phyloP scores from a whole-genome alignment of 768 basidiomycete genomes.

The Boletales sp. region DNA sequence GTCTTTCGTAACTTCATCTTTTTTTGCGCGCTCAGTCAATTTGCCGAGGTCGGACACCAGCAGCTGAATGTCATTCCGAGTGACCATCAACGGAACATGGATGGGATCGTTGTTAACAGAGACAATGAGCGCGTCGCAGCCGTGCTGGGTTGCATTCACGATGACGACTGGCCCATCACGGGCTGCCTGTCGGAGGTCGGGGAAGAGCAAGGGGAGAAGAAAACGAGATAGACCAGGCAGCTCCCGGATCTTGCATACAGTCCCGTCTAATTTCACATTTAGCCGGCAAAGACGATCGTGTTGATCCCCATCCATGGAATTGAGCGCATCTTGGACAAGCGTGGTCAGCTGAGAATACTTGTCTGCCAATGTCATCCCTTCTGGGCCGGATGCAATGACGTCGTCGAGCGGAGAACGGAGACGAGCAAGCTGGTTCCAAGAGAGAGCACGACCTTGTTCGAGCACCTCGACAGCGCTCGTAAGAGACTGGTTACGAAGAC shows the following conservation, averaged over 20 bases:
- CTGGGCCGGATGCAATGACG: neutral
- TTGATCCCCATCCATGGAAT: neutral
- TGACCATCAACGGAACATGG: slow-evolving; percentile 1
- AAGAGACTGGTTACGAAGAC: slow-evolving; percentile 7
- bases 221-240: neutral
- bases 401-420: slow-evolving; percentile 1
- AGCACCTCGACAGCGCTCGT: slow-evolving; percentile 4
- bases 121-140: neutral
- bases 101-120: neutral
- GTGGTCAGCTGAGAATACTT: neutral
- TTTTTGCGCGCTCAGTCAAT: neutral
- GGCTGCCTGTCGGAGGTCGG: neutral
- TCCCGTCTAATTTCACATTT: neutral
- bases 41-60: neutral
- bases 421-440: slow-evolving; percentile 10
- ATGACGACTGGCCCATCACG: slow-evolving; percentile 21
- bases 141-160: slow-evolving; percentile 23
- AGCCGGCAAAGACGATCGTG: neutral
- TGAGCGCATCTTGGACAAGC: neutral
- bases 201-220: neutral
- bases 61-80: neutral
- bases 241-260: neutral
- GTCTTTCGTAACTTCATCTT: neutral
- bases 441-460: no score
- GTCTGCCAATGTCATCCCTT: neutral